Base-by-base conservation (phyloP, 495 filamentous ascomycete species). In the Aspergillus kassunensis region DNA sequence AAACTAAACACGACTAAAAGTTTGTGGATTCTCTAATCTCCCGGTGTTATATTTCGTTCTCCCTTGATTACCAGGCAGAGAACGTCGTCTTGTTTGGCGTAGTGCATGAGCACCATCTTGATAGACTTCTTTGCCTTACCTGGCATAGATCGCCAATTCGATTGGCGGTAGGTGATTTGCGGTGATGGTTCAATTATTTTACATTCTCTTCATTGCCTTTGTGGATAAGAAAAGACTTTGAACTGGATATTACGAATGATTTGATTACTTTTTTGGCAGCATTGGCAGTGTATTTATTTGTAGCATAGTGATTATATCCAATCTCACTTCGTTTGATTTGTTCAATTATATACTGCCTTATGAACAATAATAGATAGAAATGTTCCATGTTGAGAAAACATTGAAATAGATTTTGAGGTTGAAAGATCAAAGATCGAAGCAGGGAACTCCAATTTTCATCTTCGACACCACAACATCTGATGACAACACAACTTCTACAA, bases 1-100 rank as follows among this genome's bases (percentile, higher is more conserved):
- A 87, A 79, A 74, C 46, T 51, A 56, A 49, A 60, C 55, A 56
- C 43, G 35, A 55, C 48, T 55, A 62, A 65, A 66, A 58, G 46
- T 58, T 56, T 56, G 24, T 55, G 44, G 49, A 55, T 54, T 59
- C 54, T 56, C 50, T 63, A 60, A 64, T 55, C 35, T 34, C 44
- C 46, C 29, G 52, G 53, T 58, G 49, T 54, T 61, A 31, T 39
- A 52, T 44, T 46, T 6, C 39, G 44, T 57, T 33, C 42, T 31
- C 25, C 33, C 23, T 54, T 27, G 53, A 37, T 51, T 55, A 55
- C 23, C 50, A 56, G 56, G 53, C 59, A 62, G 27, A 50, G n/a
- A 57, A 55, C 52, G 56, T 54, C 40, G 48, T 55, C 48, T 53
- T 55, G 59, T 56, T 57, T 54, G 58, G 62, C 55, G 59, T 62